Evolutionary conservation across 2,329 filamentous ascomycete species (phyloP), one percentile per base, ranked within the genome.

Genomic region (Neonectria faginata): DNA sequence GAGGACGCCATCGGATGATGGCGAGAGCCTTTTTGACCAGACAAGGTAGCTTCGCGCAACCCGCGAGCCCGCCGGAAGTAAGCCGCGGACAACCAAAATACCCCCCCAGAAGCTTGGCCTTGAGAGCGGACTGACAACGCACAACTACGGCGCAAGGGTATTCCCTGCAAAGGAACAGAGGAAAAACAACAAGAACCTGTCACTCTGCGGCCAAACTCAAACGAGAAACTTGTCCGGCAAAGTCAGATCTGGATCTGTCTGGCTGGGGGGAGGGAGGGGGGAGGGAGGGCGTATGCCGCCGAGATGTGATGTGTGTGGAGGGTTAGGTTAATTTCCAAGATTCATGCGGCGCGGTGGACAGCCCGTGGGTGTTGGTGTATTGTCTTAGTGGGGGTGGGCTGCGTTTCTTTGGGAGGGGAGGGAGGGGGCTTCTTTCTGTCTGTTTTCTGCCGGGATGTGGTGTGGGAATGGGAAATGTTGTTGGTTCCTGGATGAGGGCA

Each of bases 301-400:
- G 63, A 67, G 62, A 65, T n/a, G 41, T 31, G 57, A 29, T 36
- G 51, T 12, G 39, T 11, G 27, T 48, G 55, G 55, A 36, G 42
- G 42, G 42, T 47, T n/a, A 18, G 12, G 18, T 44, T 66, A 73
- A 73, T 73, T 64, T 73, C 71, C 71, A 66, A 69, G 60, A 69
- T 73, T 73, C 64, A 73, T 73, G 71, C 71, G 62, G 65, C 66
- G 70, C 66, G 60, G 58, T 56, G 57, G 50, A 50, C 44, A 64
- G 64, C 60, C 69, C 67, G 65, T 42, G 65, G 64, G 63, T 69
- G 33, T 36, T 44, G n/a, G 3, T 39, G n/a, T 45, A 62, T 42
- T 45, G 27, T 31, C 10, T 47, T 47, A 50, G 62, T 64, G 57
- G 66, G 66, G 70, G 66, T 50, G 33, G 33, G 33, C 7, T 36